A percentile compares a stretch with the other conserved stretches of the same genome.
Evolutionary conservation across 2,329 filamentous ascomycete species (phyloP).

Genomic region (Taxawa tesnikishii): DNA sequence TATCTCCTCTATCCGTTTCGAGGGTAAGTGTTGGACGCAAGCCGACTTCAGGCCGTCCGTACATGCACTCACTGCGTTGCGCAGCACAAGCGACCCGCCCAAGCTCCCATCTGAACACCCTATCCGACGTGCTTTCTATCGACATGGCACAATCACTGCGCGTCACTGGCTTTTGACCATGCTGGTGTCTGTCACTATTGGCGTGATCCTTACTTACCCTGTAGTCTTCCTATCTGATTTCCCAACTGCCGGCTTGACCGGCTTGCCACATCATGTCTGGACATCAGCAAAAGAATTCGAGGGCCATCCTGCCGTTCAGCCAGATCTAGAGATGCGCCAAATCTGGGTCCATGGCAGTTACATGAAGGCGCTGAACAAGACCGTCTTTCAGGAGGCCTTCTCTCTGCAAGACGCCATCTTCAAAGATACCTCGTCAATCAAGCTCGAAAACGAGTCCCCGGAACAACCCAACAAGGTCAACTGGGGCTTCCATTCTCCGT

Average conservation of each 20-base stretch:
- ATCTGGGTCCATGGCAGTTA: slow-evolving; percentile 74
- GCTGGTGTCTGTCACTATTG: slow-evolving; percentile 59
- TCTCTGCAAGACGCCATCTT: slow-evolving; percentile 59
- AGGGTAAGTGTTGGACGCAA: slow-evolving; percentile 44
- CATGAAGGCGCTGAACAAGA: slow-evolving; percentile 58
- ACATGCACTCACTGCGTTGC: not conserved
- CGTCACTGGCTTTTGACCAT: slow-evolving; percentile 65
- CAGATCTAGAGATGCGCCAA: slow-evolving; percentile 71
- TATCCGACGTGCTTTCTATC: slow-evolving; percentile 50
- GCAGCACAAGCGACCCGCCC: slow-evolving; percentile 63
- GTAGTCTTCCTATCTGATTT: slow-evolving; percentile 63
- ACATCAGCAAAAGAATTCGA: slow-evolving; percentile 57
- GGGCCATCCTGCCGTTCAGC: slow-evolving; percentile 31
- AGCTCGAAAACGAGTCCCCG: slow-evolving; percentile 5
- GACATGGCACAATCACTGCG: slow-evolving; percentile 58
- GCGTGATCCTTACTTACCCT: slow-evolving; percentile 59
- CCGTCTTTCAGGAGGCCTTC: slow-evolving; percentile 54
- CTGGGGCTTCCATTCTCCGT: slow-evolving; percentile 72
- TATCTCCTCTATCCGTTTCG: slow-evolving; percentile 59
- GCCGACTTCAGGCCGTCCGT: not conserved
- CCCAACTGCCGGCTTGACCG: slow-evolving; percentile 58
- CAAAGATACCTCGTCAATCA: not conserved
- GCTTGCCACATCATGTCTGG: slow-evolving; percentile 70
- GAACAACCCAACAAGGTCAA: slow-evolving; percentile 10
- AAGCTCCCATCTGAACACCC: slow-evolving; percentile 52